Percentiles rank a stretch among this genome's conserved stretches.
phyloP scores from a whole-genome alignment of 225 moss, liverwort and hornwort species.

The Sphagnum contortum region DNA sequence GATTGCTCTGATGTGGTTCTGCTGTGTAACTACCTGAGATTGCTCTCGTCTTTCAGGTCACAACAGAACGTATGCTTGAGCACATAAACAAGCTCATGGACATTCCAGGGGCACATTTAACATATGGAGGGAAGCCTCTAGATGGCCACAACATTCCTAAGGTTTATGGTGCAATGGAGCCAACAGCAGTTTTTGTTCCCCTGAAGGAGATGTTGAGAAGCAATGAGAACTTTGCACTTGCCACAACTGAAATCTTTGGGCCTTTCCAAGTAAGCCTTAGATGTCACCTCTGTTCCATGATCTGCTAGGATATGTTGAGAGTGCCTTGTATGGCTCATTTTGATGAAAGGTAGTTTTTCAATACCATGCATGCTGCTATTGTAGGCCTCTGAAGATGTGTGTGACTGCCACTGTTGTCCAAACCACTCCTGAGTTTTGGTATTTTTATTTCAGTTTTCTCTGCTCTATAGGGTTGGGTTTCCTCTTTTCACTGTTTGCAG shows the following conservation, averaged over 20 bases:
- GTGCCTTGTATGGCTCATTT: too few relatives aligned
- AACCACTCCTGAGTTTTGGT: too few relatives aligned
- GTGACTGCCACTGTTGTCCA: too few relatives aligned
- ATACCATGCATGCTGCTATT: too few relatives aligned
- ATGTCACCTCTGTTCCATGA: neutral
- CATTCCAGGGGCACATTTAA: conserved; percentile 71
- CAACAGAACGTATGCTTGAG: conserved; percentile 76
- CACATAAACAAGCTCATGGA: conserved; percentile 67
- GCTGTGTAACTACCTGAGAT: too few relatives aligned
- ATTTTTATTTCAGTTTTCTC: too few relatives aligned
- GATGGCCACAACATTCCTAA: conserved; percentile 77
- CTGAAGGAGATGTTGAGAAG: conserved; percentile 72
- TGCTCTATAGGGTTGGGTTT: too few relatives aligned
- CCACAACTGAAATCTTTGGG: conserved; percentile 92
- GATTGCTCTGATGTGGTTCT: too few relatives aligned
- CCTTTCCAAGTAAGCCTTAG: conserved; percentile 74
- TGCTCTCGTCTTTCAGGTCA: conserved; percentile 43
- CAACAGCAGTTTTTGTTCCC: conserved; percentile 89
- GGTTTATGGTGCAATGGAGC: conserved; percentile 90
- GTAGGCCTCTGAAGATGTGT: too few relatives aligned
- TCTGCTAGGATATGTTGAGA: neutral
- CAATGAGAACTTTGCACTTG: conserved; percentile 65
- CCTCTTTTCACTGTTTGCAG: too few relatives aligned
- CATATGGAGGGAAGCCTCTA: conserved; percentile 84
- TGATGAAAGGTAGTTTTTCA: too few relatives aligned